Conservation (phyloP, 805 yeast species). For the Candida odintsovae region DNA sequence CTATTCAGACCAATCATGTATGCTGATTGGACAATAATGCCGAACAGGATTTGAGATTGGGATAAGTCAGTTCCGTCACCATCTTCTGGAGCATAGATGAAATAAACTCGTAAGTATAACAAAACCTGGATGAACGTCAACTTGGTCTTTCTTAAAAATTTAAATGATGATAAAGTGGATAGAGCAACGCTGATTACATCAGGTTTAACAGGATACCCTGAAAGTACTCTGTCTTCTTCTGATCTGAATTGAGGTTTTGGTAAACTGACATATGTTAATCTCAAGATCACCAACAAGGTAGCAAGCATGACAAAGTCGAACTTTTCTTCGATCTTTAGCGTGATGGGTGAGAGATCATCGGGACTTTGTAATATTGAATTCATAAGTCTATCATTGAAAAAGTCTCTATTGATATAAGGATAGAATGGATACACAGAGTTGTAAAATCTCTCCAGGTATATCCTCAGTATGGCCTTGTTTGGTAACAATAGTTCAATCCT, state of each 20-base stretch:
- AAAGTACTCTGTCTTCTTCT: conserved; percentile 19
- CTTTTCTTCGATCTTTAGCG: conserved; percentile 31
- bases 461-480: conserved; percentile 31
- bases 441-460: conserved; percentile 37
- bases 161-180: conserved; percentile 35
- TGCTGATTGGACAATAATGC: conserved; percentile 38
- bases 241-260: conserved; percentile 19
- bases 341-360: conserved; percentile 19
- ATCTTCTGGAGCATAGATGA: conserved; percentile 40
- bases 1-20: conserved; percentile 40
- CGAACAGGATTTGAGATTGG: conserved; percentile 33
- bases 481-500: conserved; percentile 34
- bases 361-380: conserved; percentile 30
- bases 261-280: conserved; percentile 37
- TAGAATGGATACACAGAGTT: conserved; percentile 39
- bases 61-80: conserved; percentile 41
- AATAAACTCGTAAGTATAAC: conserved; percentile 35
- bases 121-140: conserved; percentile 38
- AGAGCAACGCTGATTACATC: conserved; percentile 34
- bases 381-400: conserved; percentile 27
- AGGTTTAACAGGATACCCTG: conserved; percentile 33
- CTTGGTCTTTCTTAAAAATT: conserved; percentile 32
- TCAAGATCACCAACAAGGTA: conserved; percentile 32
- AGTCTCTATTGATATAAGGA: conserved; percentile 39
- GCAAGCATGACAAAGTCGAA: conserved; percentile 37